A percentile compares a stretch with the other conserved stretches of the same genome.
Evolutionary conservation across 1,284 basidiomycete genomes (phyloP).

Genomic region (Fistulina hepatica): DNA sequence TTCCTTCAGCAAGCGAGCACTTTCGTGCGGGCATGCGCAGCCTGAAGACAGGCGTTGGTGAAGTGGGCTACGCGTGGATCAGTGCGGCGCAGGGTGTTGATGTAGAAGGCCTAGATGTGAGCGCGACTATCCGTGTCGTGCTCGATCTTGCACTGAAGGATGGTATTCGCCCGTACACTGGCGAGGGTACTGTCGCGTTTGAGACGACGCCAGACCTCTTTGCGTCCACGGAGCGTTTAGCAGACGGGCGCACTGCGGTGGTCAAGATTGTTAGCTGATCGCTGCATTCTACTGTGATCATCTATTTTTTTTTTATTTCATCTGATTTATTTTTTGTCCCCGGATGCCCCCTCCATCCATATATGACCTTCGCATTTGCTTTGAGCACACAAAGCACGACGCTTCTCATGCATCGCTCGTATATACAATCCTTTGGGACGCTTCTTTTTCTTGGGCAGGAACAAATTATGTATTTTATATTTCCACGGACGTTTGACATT

Average conservation of each 20-base stretch:
- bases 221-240: slow-evolving; percentile 13
- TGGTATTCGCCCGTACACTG: slow-evolving; percentile 29
- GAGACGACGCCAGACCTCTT: slow-evolving; percentile 31
- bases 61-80: slow-evolving; percentile 66
- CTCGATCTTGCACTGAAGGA: slow-evolving; percentile 38
- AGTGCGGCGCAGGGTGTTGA: slow-evolving; percentile 64
- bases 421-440: no score
- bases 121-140: slow-evolving; percentile 51
- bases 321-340: no score
- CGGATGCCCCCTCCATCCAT: no score
- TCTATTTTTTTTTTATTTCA: no score
- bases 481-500: no score
- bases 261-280: slow-evolving; percentile 20
- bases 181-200: slow-evolving; percentile 25
- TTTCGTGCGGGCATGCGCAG: slow-evolving; percentile 60
- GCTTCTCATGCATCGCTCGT: no score
- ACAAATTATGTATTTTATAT: no score
- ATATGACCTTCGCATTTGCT: no score
- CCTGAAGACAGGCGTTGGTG: slow-evolving; percentile 28
- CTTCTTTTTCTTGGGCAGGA: no score
- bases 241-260: slow-evolving; percentile 18
- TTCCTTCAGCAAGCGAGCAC: slow-evolving; percentile 60
- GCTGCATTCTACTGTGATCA: no score
- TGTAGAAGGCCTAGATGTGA: slow-evolving; percentile 65
- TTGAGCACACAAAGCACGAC: no score